Evolutionary conservation across 495 filamentous ascomycete species (phyloP), one percentile per base, ranked within the genome.

Genomic region (Talaromyces proteolyticus): DNA sequence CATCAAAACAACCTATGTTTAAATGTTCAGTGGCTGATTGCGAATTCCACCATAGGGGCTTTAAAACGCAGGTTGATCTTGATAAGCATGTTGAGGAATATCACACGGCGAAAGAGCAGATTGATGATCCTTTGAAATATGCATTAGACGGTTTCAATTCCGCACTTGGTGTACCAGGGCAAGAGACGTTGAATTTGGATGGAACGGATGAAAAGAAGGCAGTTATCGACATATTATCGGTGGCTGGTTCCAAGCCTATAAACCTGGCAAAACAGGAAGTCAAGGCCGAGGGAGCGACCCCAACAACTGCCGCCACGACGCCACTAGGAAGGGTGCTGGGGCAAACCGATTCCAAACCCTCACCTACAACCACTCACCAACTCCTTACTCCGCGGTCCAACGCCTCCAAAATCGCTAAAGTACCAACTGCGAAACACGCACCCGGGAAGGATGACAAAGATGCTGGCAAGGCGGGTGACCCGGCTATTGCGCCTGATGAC

Each of bases 81-180:
- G 68, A 75, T 14, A 72, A 72, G 24, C 77, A 80, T 47, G 59
- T 69, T 17, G 63, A 68, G 34, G 74, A 77, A 37, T 64, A 37
- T 18, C 77, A 79, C 54, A 69, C 68, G 39, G 64, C 65, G 40
- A 64, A 74, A 47, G 68, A 77, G 46, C 48, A 58, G 0, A 74
- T 78, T 22, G 70, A 67, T 10, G 64, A 80, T 60, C 66, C 71
- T 18, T 51, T 78, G 24, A 61, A 69, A 21, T 80, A 65, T 52
- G 70, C 66, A 6, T 52, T 77, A 6, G 72, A 78, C 20, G 69
- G 68, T 43, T 58, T 79, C 49, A 58, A 61, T 7, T 61, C 61
- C 6, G 59, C 77, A 6, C 24, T 45, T 20, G 41, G 42, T 12
- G 53, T 62, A 18, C 61, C 71, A 25, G 64, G 56, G 34, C 49